Evolutionary conservation across 1,139 yeast species (phyloP).

Genomic region (Candida pseudoviswanathii): DNA sequence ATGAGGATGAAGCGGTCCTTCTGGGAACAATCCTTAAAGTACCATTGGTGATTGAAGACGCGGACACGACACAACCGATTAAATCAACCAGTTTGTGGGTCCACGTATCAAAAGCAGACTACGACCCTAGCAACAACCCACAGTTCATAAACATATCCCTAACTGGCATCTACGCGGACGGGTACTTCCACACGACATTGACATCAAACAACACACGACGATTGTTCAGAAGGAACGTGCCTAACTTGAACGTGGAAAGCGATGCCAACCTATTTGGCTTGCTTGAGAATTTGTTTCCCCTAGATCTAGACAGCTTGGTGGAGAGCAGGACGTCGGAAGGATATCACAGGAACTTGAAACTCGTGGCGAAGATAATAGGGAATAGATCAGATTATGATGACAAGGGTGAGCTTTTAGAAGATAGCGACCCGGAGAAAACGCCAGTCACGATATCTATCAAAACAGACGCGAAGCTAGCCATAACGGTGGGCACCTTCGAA

Average conservation of each 20-base stretch:
- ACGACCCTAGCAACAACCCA: conserved; percentile 16
- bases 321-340: conserved; percentile 11
- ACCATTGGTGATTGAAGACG: conserved; percentile 15
- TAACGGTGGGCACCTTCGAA: conserved; percentile 27
- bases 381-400: conserved; percentile 10
- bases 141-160: conserved; percentile 16
- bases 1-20: neutral
- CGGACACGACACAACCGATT: conserved; percentile 8
- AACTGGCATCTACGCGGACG: conserved; percentile 16
- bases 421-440: conserved; percentile 7
- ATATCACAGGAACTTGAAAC: conserved; percentile 8
- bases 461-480: conserved; percentile 25
- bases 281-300: conserved; percentile 16
- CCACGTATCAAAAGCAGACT: conserved; percentile 15
- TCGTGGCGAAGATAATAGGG: conserved; percentile 14
- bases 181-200: conserved; percentile 16
- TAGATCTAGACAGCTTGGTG: conserved; percentile 16
- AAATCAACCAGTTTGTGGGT: conserved; percentile 14
- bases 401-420: conserved; percentile 11
- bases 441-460: conserved; percentile 23
- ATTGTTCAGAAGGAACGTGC: conserved; percentile 12
- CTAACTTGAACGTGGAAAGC: conserved; percentile 11
- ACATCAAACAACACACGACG: conserved; percentile 7
- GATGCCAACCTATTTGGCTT: conserved; percentile 12
- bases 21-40: conserved; percentile 15